A percentile compares a stretch with the other conserved stretches of the same genome.
These are phyloP conservation scores for Petunia secreta DNA, from an alignment of 257 asterid species.

Conservation along the genomic window DNA sequence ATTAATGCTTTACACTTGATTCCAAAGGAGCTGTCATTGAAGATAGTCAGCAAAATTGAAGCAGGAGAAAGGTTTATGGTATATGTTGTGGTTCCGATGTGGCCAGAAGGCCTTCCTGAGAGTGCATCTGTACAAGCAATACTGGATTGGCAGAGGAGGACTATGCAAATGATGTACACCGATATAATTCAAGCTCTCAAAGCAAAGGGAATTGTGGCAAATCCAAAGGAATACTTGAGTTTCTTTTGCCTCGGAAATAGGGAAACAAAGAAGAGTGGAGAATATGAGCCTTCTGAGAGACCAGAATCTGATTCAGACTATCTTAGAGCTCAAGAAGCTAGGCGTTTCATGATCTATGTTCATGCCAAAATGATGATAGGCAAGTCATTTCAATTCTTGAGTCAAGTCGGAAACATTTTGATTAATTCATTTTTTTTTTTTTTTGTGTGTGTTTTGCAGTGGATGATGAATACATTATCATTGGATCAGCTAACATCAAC, in stretches of 20 bases:
- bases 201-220: slow-evolving; percentile 60
- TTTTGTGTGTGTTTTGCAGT: slow-evolving; percentile 42
- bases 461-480: slow-evolving; percentile 74
- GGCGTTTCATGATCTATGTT: slow-evolving; percentile 78
- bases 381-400: slow-evolving; percentile 19
- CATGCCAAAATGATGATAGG: slow-evolving; percentile 85
- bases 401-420: background rate
- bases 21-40: slow-evolving; percentile 65
- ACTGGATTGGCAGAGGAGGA: slow-evolving; percentile 71
- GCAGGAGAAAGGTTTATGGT: slow-evolving; percentile 62
- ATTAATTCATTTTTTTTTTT: no score
- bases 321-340: slow-evolving; percentile 55
- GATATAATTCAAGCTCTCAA: slow-evolving; percentile 52
- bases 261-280: slow-evolving; percentile 57
- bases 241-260: slow-evolving; percentile 78
- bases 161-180: slow-evolving; percentile 74
- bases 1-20: slow-evolving; percentile 60
- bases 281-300: slow-evolving; percentile 54
- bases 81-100: slow-evolving; percentile 71
- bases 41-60: slow-evolving; percentile 67
- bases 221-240: slow-evolving; percentile 66
- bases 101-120: slow-evolving; percentile 81
- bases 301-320: slow-evolving; percentile 58
- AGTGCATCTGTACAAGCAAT: slow-evolving; percentile 60
- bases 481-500: slow-evolving; percentile 79